phyloP scores from a whole-genome alignment of 495 filamentous ascomycete genomes.

The Daldinia decipiens region DNA sequence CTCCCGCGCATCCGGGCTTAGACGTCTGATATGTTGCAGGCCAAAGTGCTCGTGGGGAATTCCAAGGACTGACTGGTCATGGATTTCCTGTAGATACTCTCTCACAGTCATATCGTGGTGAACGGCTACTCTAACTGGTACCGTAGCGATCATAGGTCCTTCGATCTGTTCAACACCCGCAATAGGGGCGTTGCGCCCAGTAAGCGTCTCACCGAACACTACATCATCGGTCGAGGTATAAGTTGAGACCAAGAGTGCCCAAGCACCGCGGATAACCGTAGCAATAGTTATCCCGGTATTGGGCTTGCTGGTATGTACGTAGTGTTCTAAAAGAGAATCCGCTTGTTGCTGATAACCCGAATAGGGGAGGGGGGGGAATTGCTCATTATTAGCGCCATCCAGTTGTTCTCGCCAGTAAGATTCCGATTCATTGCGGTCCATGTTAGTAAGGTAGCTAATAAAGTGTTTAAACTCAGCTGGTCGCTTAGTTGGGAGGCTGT shows the following conservation, averaged over 20 bases:
- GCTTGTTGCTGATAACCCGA: slow-evolving; percentile 64
- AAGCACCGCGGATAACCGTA: slow-evolving; percentile 69
- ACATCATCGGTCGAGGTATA: slow-evolving; percentile 65
- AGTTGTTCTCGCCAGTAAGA: slow-evolving; percentile 58
- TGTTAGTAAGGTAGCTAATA: slow-evolving; percentile 55
- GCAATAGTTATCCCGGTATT: slow-evolving; percentile 63
- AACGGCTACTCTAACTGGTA: slow-evolving; percentile 67
- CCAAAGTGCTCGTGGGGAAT: slow-evolving; percentile 74
- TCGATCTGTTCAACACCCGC: slow-evolving; percentile 62
- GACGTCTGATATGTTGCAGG: slow-evolving; percentile 72
- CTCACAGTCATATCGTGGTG: slow-evolving; percentile 41
- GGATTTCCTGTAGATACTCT: slow-evolving; percentile 61
- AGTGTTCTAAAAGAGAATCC: slow-evolving; percentile 62
- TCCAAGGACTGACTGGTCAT: slow-evolving; percentile 61
- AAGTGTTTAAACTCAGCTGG: slow-evolving; percentile 58
- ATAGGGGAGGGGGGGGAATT: slow-evolving; percentile 67
- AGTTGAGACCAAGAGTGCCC: slow-evolving; percentile 66
- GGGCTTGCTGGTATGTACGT: slow-evolving; percentile 53
- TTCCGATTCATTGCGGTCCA: slow-evolving; percentile 48
- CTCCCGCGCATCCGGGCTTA: slow-evolving; percentile 68
- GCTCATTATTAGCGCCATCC: slow-evolving; percentile 61
- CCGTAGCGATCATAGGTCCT: slow-evolving; percentile 71
- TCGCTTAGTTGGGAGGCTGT: slow-evolving; percentile 52
- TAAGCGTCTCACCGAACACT: slow-evolving; percentile 66
- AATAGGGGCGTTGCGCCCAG: slow-evolving; percentile 63